phyloP scores from a whole-genome alignment of 768 basidiomycete species.

The Lactarius akahatsu region DNA sequence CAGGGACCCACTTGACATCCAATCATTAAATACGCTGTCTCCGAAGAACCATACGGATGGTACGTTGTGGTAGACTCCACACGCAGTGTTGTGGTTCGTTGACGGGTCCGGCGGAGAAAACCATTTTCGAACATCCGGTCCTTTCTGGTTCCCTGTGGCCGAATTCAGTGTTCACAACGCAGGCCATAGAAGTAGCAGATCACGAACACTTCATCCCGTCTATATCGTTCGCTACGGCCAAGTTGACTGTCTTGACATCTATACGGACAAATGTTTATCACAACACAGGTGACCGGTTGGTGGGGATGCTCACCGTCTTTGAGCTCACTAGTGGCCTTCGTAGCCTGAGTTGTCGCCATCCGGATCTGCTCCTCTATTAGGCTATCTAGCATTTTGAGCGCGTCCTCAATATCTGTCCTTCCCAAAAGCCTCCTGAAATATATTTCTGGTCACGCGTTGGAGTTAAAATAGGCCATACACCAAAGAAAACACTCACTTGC shows the following conservation, averaged over 20 bases:
- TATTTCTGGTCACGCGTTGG: background rate
- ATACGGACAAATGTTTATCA: background rate
- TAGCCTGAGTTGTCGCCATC: background rate
- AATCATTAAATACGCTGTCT: background rate
- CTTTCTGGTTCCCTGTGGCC: background rate
- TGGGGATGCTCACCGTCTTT: background rate
- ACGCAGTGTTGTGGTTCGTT: background rate
- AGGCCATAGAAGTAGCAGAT: background rate
- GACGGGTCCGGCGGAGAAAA: background rate
- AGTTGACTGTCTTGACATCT: background rate
- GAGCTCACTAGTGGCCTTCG: background rate
- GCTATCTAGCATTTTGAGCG: background rate
- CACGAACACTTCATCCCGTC: background rate
- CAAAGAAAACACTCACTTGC: background rate
- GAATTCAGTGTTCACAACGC: background rate
- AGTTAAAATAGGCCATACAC: background rate
- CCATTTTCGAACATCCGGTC: background rate
- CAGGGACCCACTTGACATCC: background rate
- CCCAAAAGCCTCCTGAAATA: background rate
- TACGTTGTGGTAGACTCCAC: background rate
- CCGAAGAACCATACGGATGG: background rate
- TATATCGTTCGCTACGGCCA: background rate
- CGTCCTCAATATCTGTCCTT: background rate
- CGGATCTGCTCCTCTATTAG: slow-evolving; percentile 1
- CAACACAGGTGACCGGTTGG: background rate